A percentile compares a stretch with the other conserved stretches of the same genome.
Evolutionary conservation across 768 basidiomycete genomes (phyloP).

Genomic region (Tubosaeta sp.): DNA sequence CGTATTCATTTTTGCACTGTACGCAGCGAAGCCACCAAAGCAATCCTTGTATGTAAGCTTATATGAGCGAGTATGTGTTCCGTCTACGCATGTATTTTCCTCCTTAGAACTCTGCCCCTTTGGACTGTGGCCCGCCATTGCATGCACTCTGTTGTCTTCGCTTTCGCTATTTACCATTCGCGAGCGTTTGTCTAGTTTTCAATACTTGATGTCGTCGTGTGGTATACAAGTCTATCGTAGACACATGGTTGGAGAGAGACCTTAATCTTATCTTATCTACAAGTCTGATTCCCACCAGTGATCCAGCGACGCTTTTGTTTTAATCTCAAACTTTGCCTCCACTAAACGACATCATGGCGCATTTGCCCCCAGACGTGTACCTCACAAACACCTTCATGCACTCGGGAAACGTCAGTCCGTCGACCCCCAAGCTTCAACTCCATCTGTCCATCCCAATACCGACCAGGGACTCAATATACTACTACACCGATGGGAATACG

Average conservation of each 20-base stretch:
- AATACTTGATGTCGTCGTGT: background rate
- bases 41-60: conserved; percentile 31
- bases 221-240: conserved; percentile 13
- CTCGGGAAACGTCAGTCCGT: conserved; percentile 28
- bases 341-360: conserved; percentile 22
- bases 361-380: conserved; percentile 30
- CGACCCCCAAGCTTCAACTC: conserved; percentile 32
- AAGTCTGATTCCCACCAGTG: conserved; percentile 18
- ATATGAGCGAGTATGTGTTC: conserved; percentile 19
- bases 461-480: conserved; percentile 38
- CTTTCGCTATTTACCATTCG: conserved; percentile 22
- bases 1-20: conserved; percentile 24
- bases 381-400: conserved; percentile 32
- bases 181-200: conserved; percentile 8
- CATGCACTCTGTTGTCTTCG: conserved; percentile 23
- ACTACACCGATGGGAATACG: conserved; percentile 37
- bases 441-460: conserved; percentile 32
- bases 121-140: conserved; percentile 10
- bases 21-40: conserved; percentile 23
- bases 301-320: conserved; percentile 1
- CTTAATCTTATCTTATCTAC: conserved; percentile 20
- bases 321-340: conserved; percentile 9
- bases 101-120: conserved; percentile 18
- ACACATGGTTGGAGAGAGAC: background rate
- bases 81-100: conserved; percentile 21